Conservation (phyloP, 2,329 filamentous ascomycete species). For the Phialocephala subalpina region DNA sequence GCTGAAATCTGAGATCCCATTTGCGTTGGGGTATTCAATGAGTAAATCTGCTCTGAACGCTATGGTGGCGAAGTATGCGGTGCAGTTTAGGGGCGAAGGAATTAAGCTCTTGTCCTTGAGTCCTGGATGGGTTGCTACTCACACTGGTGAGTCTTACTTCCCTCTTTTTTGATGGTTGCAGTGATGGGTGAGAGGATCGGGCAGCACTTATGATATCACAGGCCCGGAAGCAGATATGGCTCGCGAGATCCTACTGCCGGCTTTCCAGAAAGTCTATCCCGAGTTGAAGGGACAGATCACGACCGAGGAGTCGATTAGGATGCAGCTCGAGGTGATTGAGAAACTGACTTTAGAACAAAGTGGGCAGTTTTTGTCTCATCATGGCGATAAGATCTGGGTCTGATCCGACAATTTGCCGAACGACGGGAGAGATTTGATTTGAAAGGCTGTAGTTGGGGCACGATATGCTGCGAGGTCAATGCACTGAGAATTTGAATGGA, state of each 20-base stretch:
- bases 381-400: background rate
- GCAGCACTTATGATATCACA: background rate
- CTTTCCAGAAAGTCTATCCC: slow-evolving; percentile 25
- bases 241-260: slow-evolving; percentile 8
- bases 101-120: slow-evolving; percentile 60
- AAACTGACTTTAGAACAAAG: slow-evolving; percentile 28
- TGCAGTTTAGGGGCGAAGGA: slow-evolving; percentile 54
- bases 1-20: slow-evolving; percentile 46
- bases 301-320: slow-evolving; percentile 26
- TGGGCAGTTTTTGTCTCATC: slow-evolving; percentile 28
- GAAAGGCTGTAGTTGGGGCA: too few relatives aligned
- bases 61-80: slow-evolving; percentile 59
- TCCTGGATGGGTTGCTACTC: slow-evolving; percentile 57
- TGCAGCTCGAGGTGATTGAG: slow-evolving; percentile 34
- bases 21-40: slow-evolving; percentile 52
- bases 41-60: slow-evolving; percentile 62
- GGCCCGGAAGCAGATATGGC: slow-evolving; percentile 11
- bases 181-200: background rate
- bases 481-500: background rate
- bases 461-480: background rate
- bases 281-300: slow-evolving; percentile 25
- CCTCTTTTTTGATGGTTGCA: background rate
- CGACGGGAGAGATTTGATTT: too few relatives aligned
- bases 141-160: slow-evolving; percentile 12
- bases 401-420: background rate